A percentile compares a stretch with the other conserved stretches of the same genome.
phyloP scores from a whole-genome alignment of 495 filamentous ascomycete genomes.

The Podospora tetraspora region DNA sequence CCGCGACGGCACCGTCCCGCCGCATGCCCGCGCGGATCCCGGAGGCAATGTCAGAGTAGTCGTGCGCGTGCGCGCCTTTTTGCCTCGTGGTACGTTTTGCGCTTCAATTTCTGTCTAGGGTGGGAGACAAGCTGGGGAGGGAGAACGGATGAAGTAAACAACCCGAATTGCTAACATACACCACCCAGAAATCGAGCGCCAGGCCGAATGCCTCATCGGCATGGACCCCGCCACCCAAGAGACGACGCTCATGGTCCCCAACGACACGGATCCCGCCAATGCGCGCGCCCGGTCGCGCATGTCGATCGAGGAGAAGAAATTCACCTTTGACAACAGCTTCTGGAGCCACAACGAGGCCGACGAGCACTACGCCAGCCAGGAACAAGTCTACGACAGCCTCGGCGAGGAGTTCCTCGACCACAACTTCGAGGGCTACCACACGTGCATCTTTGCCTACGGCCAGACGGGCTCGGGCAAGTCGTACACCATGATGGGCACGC shows the following conservation, averaged over 20 bases:
- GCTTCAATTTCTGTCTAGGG: background rate
- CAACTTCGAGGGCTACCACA: constrained; percentile 99
- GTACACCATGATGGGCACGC: constrained; percentile 99
- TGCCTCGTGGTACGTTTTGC: constrained; percentile 68
- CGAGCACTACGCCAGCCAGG: constrained; percentile 58
- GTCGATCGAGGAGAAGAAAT: constrained; percentile 77
- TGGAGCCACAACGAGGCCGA: constrained; percentile 81
- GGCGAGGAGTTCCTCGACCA: constrained; percentile 98
- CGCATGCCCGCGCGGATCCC: constrained; percentile 45
- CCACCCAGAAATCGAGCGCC: constrained; percentile 67
- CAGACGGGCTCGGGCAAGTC: constrained; percentile 97
- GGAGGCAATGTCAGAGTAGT: constrained; percentile 93
- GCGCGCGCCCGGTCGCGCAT: constrained; percentile 65
- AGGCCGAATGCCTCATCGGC: constrained; percentile 75
- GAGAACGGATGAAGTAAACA: background rate
- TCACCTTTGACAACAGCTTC: constrained; percentile 96
- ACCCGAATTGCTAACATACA: background rate
- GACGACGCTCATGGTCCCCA: constrained; percentile 71
- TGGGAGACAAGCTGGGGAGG: background rate
- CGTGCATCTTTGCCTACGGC: constrained; percentile 97
- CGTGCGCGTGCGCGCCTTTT: constrained; percentile 83
- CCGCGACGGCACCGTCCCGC: constrained; percentile 55
- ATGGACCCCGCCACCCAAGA: constrained; percentile 84
- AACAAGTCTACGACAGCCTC: constrained; percentile 88
- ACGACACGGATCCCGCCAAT: constrained; percentile 58